Conservation (phyloP, 495 filamentous ascomycete genomes). For the Aspergillus campestris region DNA sequence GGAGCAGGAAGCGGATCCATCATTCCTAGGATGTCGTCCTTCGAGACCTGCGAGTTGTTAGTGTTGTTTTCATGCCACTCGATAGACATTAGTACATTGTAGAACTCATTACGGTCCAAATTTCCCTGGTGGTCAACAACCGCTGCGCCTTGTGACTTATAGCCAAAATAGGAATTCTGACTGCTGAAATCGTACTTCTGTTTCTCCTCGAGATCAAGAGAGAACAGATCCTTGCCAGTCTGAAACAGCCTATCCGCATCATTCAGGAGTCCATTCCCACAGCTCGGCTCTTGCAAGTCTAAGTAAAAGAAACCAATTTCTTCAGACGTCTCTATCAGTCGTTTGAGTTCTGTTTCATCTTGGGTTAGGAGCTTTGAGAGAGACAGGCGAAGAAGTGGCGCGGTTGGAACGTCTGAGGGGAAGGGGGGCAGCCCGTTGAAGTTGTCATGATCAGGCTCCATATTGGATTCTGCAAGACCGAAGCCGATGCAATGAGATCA, state of each 20-base stretch:
- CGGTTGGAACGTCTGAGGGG: conserved; percentile 43
- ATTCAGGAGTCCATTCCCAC: conserved; percentile 30
- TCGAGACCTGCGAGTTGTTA: conserved; percentile 26
- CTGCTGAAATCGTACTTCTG: conserved; percentile 40
- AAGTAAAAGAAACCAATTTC: conserved; percentile 60
- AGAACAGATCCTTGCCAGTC: conserved; percentile 39
- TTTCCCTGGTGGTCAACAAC: conserved; percentile 46
- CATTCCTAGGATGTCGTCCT: conserved; percentile 46
- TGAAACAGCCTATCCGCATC: conserved; percentile 40
- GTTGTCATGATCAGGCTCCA: conserved; percentile 1
- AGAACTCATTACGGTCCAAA: conserved; percentile 52
- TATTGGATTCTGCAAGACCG: background rate
- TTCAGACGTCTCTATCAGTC: conserved; percentile 40
- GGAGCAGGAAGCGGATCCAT: conserved; percentile 38
- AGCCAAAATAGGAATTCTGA: conserved; percentile 40
- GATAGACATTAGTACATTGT: conserved; percentile 37
- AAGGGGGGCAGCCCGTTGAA: conserved; percentile 41
- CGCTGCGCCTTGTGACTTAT: conserved; percentile 46
- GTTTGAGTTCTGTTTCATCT: conserved; percentile 30
- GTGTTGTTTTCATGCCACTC: background rate
- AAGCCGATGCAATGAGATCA: too few relatives aligned
- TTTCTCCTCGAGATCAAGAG: conserved; percentile 45
- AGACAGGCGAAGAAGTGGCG: conserved; percentile 46
- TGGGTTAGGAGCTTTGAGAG: conserved; percentile 38
- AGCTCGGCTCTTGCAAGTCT: conserved; percentile 34